phyloP scores from a whole-genome alignment of 305 asterid genomes.

The Solanum hybrid region DNA sequence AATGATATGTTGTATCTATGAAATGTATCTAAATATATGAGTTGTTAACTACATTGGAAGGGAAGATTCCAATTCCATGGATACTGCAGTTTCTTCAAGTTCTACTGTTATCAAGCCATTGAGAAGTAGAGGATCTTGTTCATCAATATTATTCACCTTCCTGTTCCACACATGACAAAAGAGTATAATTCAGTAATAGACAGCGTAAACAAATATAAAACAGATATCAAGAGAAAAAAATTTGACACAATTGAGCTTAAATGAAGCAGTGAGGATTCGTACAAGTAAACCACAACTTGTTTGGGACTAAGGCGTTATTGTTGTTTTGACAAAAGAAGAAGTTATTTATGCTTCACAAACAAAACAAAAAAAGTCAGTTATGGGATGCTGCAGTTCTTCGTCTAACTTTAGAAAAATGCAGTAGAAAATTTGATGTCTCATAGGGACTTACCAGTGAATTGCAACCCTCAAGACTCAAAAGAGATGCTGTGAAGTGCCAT shows the following conservation, averaged over 20 bases:
- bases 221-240: neutral
- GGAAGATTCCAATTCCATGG: neutral
- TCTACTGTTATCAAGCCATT: neutral
- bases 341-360: neutral
- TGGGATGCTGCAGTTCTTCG: neutral
- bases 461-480: neutral
- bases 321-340: neutral
- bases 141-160: conserved; percentile 5
- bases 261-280: neutral
- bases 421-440: neutral
- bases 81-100: neutral
- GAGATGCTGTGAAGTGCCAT: neutral
- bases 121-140: conserved; percentile 1
- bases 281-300: neutral
- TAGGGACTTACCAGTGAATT: neutral
- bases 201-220: neutral
- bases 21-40: neutral
- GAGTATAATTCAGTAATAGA: neutral
- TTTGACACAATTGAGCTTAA: neutral
- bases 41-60: neutral
- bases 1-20: neutral
- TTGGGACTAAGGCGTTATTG: neutral
- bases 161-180: neutral
- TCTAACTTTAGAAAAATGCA: neutral
- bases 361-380: neutral